These are phyloP conservation scores for Paramecium tetraurelia DNA, from an alignment of 73 alveolate genomes.

Conservation along the genomic window DNA sequence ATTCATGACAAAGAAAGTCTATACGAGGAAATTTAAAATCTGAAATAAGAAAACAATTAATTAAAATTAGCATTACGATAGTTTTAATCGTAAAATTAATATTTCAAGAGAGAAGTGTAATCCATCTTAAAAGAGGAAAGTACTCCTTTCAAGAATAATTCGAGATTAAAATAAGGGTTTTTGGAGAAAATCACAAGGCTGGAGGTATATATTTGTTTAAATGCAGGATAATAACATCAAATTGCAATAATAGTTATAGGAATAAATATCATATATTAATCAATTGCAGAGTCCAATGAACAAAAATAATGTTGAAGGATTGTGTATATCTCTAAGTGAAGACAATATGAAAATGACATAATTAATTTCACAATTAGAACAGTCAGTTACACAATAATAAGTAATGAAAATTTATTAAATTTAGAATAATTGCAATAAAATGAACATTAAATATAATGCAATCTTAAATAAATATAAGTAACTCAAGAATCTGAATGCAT, in stretches of 20 bases:
- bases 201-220: not conserved
- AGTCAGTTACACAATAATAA: not conserved
- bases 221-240: not conserved
- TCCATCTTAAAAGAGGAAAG: not conserved
- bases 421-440: conserved; percentile 1
- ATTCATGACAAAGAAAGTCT: conserved; percentile 13
- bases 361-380: not conserved
- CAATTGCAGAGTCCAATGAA: not conserved
- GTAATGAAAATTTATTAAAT: not conserved
- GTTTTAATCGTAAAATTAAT: not conserved
- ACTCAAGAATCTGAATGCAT: not conserved
- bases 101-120: conserved; percentile 8
- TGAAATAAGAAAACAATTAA: conserved; percentile 12
- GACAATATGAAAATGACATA: not conserved
- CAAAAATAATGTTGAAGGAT: not conserved
- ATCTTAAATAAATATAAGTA: not conserved
- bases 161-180: not conserved
- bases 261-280: not conserved
- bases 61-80: not conserved
- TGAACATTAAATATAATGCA: conserved; percentile 29
- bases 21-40: not conserved
- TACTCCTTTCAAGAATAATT: not conserved
- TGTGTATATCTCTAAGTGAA: not conserved
- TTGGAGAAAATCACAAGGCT: not conserved
- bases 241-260: not conserved